Evolutionary conservation across 2,329 filamentous ascomycete species (phyloP), one percentile per base, ranked within the genome.

Genomic region (Monilinia laxa): DNA sequence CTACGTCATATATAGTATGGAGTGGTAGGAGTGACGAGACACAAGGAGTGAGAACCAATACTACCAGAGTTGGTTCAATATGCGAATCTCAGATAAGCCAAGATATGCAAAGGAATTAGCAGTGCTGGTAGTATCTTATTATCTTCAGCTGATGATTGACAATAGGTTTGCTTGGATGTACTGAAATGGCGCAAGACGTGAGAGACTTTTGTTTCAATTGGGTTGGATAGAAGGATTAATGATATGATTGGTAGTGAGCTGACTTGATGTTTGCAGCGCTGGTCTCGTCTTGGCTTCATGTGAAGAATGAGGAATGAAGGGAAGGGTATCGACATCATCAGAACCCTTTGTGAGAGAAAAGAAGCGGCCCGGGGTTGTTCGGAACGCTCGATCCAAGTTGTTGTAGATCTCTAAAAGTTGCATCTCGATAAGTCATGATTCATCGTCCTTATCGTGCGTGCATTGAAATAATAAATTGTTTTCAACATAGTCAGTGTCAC

Each of bases 1-100:
- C 45, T 60, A 60, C 57, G 57, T 60, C 57, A 60, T 51, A n/a
- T 31, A 3, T 20, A 56, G 53, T 35, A 38, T n/a, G 52, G 16
- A n/a, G 53, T 31, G 25, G 5, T 4, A 35, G 28, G 28, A 40
- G 53, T 11, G 25, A 23, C 1, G 53, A 14, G 52, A 53, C 16
- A 20, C 6, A 28, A 23, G 14, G 42, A 47, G 42, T 10, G 9
- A 10, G 47, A 49, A 9, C 18, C 9, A 49, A 20, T 23, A 49
- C 20, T 11, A 31, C 40, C 4, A 25, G n/a, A 58, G 20, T 20
- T 31, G 10, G 23, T 20, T 28, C 23, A 52, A 28, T n/a, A 45
- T 31, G 56, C 11, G 14, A 20, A 18, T 35, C 31, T n/a, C 40
- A 35, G 4, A 49, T 12, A 23, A 9, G 42, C 57, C 57, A 59